Evolutionary conservation across 2,329 filamentous ascomycete species (phyloP), one percentile per base, ranked within the genome.

Genomic region (Nakataea oryzae): DNA sequence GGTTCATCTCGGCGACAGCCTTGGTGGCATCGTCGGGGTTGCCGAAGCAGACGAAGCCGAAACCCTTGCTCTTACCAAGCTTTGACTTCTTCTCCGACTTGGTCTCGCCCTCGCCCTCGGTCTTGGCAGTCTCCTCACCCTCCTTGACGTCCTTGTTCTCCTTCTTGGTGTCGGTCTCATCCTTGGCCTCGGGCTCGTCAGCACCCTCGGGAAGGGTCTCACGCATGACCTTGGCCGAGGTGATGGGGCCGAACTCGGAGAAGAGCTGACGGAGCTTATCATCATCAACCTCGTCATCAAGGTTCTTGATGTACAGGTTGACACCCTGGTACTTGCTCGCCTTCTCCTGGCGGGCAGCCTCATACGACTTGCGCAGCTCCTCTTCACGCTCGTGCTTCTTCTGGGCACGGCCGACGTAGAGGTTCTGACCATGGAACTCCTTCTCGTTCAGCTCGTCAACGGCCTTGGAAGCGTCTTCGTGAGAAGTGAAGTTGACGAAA

Each of bases 361-460:
- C 95, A 78, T 99, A 97, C 73, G 96, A 96, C 84, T 91, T 96
- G 81, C 95, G 93, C 65, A 99, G 88, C 80, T 99, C 95, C 81
- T 99, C 95, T 82, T 99, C 95, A 72, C 95, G 95, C 83, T 99
- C 95, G 76, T 97, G 95, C 85, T 99, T 99, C 90, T 99, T 99
- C 84, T 97, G 95, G 63, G 95, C 95, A 75, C 95, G 93, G 69
- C 95, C 95, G 69, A 99, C 95, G 74, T 99, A 99, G 64, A 99
- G 86, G 74, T 96, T 95, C 82, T 97, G 92, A 65, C 91, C 90
- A 73, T 89, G 90, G 84, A 96, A 92, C 61, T 97, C 93, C 71
- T 87, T 91, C 74, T 90, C 88, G 76, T 99, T 93, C 68, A 99
- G 86, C 68, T 92, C 88, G 0, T 97, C 93, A 63, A 97, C 95